Percentiles rank a stretch among this genome's conserved stretches.
Conservation (phyloP, 768 basidiomycete genomes). For the Coprinopsis cinerea region DNA sequence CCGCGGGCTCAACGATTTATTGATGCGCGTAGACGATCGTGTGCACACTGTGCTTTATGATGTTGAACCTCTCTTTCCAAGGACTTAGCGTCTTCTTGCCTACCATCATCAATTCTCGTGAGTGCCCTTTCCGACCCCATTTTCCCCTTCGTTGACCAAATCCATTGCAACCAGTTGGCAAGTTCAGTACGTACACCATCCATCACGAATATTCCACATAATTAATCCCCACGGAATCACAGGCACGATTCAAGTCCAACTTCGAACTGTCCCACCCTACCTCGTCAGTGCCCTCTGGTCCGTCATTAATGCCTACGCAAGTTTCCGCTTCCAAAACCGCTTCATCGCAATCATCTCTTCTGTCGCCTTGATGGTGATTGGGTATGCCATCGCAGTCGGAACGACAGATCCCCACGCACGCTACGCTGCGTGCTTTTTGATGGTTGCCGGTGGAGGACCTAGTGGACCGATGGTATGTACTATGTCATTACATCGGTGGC, state of each 20-base stretch:
- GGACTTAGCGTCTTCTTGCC: constrained; percentile 32
- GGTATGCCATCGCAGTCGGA: constrained; percentile 38
- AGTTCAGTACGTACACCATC: constrained; percentile 33
- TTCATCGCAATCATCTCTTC: constrained; percentile 30
- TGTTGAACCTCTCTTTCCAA: constrained; percentile 30
- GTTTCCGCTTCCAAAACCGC: constrained; percentile 32
- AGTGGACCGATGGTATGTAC: constrained; percentile 28
- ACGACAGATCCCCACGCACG: constrained; percentile 37
- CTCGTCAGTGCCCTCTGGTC: constrained; percentile 37
- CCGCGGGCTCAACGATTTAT: background rate
- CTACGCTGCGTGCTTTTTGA: constrained; percentile 44
- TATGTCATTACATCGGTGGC: background rate
- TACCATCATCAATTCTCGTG: constrained; percentile 32
- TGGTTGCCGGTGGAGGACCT: constrained; percentile 32
- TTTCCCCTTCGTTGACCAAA: background rate
- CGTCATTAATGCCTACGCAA: constrained; percentile 26
- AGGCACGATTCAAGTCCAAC: constrained; percentile 35
- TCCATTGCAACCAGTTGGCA: constrained; percentile 23
- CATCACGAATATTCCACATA: too few species aligned
- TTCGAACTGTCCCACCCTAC: constrained; percentile 45
- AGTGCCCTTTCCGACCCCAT: constrained; percentile 12
- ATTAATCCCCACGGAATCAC: too few species aligned
- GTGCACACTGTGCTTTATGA: constrained; percentile 21
- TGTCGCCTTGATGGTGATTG: constrained; percentile 31
- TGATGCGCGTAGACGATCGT: constrained; percentile 22